A percentile compares a stretch with the other conserved stretches of the same genome.
Evolutionary conservation across 208 protist species (phyloP).

Genomic region (Acanthamoeba castellanii): DNA sequence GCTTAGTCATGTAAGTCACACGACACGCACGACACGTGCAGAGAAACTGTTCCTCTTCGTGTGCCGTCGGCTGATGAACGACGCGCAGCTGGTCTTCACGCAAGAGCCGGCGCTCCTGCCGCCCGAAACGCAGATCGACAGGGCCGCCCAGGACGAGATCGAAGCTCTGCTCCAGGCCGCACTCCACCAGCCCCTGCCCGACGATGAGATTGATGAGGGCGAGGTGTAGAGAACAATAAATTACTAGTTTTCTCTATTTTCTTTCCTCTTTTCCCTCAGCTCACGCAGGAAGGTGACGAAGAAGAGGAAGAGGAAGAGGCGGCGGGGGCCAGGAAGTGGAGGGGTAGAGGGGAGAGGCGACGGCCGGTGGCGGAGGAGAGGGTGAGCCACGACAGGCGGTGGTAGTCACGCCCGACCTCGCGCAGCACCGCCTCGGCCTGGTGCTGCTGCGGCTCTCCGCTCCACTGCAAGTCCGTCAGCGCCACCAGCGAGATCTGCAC

Average conservation of each 20-base stretch:
- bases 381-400: slow-evolving; percentile 22
- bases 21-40: slow-evolving; percentile 70
- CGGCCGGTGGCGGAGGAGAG: slow-evolving; percentile 10
- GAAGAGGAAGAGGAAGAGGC: neutral
- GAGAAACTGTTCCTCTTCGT: slow-evolving; percentile 99
- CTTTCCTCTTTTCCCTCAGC: too few species aligned
- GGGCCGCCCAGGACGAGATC: too few species aligned
- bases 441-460: neutral
- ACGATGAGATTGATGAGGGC: too few species aligned
- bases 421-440: neutral
- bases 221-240: too few species aligned
- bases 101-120: neutral
- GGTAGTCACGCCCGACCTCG: slow-evolving; percentile 6
- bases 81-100: neutral
- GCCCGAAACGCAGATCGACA: neutral
- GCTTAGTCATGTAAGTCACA: too few species aligned
- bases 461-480: neutral
- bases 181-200: too few species aligned
- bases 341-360: slow-evolving; percentile 7
- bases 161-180: too few species aligned
- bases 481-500: slow-evolving; percentile 19
- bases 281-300: neutral
- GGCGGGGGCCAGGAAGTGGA: slow-evolving; percentile 28
- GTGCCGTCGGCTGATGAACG: slow-evolving; percentile 93
- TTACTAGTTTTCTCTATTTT: too few species aligned